A percentile compares a stretch with the other conserved stretches of the same genome.
Conservation (phyloP, 2,329 filamentous ascomycete genomes). For the Bipolaris zeicola region DNA sequence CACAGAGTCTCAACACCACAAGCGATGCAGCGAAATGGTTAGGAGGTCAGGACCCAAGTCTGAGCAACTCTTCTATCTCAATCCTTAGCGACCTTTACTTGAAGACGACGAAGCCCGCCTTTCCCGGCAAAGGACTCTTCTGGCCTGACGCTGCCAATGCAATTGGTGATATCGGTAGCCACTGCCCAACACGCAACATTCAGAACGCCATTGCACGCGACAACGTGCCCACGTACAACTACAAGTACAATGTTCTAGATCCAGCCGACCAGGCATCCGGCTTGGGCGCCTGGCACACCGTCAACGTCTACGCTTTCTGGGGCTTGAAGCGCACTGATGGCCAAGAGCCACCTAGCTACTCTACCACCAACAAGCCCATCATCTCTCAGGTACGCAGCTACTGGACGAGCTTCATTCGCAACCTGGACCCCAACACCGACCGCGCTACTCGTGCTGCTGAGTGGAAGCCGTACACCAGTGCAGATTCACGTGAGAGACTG, state of each 20-base stretch:
- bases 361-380: conserved; percentile 60
- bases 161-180: conserved; percentile 70
- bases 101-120: conserved; percentile 47
- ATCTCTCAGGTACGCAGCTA: conserved; percentile 70
- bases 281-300: conserved; percentile 69
- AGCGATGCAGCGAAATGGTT: conserved; percentile 62
- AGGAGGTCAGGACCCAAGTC: conserved; percentile 61
- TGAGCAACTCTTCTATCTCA: conserved; percentile 58
- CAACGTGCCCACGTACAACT: conserved; percentile 64
- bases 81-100: conserved; percentile 64
- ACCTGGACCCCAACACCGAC: conserved; percentile 67
- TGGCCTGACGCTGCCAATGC: conserved; percentile 64
- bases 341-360: conserved; percentile 62
- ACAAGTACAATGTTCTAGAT: conserved; percentile 72
- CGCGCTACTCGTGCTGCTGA: conserved; percentile 54
- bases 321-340: conserved; percentile 63
- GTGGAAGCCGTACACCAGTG: conserved; percentile 57
- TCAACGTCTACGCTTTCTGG: conserved; percentile 71
- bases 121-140: conserved; percentile 58
- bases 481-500: conserved; percentile 33
- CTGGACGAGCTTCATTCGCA: conserved; percentile 74
- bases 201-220: conserved; percentile 50
- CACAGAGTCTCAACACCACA: conserved; percentile 54
- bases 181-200: conserved; percentile 66
- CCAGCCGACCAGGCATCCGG: conserved; percentile 59